A percentile compares a stretch with the other conserved stretches of the same genome.
These are phyloP conservation scores for Castanea sativa DNA, from an alignment of 306 rosid genomes.

Conservation along the genomic window DNA sequence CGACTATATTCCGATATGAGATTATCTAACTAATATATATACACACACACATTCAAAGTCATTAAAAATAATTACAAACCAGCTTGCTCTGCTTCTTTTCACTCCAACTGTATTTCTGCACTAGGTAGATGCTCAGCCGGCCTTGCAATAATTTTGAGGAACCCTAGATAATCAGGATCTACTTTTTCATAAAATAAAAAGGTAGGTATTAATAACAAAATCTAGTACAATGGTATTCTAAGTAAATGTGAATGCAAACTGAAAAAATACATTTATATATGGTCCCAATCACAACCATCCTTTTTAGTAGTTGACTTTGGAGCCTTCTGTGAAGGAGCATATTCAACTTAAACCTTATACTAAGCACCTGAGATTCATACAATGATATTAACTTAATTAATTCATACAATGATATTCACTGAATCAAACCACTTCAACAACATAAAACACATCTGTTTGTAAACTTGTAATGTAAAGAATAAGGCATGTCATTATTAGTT, in stretches of 20 bases:
- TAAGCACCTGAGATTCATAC: constrained; percentile 54
- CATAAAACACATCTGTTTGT: not conserved
- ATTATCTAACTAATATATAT: not conserved
- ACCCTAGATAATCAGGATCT: constrained; percentile 96
- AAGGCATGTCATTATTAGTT: not conserved
- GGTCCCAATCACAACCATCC: constrained; percentile 92
- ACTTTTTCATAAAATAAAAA: constrained; percentile 18
- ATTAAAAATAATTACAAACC: constrained; percentile 56
- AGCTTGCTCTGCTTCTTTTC: constrained; percentile 94
- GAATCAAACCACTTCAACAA: not conserved
- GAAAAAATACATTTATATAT: constrained; percentile 62
- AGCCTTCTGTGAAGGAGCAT: constrained; percentile 91
- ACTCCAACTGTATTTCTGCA: constrained; percentile 95
- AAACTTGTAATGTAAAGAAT: not conserved
- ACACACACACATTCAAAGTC: not conserved
- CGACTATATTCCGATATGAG: not conserved
- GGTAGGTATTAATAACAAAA: constrained; percentile 4
- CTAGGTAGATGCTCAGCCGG: constrained; percentile 92
- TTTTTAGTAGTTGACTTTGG: constrained; percentile 52
- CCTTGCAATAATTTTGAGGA: constrained; percentile 77
- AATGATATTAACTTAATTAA: no score
- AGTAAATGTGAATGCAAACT: not conserved
- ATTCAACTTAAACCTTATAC: constrained; percentile 76
- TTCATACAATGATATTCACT: not conserved
- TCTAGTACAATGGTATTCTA: not conserved